phyloP scores from a whole-genome alignment of 164 flowering plant species.

The Akebia trifoliata region DNA sequence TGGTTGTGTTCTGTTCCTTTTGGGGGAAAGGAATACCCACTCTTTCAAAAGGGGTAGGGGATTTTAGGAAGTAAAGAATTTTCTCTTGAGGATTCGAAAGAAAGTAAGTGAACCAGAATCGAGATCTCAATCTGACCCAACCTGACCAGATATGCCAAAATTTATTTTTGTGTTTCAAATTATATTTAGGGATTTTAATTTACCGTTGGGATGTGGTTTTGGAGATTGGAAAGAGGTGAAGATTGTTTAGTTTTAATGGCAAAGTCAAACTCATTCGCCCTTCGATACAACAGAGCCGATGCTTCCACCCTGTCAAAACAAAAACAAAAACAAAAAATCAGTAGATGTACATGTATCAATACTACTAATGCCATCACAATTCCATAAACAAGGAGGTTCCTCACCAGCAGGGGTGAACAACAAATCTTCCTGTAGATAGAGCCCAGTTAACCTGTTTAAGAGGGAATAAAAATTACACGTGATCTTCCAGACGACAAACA shows the following conservation, averaged over 20 bases:
- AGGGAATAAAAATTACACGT: too few relatives aligned
- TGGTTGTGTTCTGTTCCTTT: too few relatives aligned
- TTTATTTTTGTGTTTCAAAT: not conserved
- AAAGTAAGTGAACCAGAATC: too few relatives aligned
- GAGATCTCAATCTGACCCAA: too few relatives aligned
- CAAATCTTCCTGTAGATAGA: constrained; percentile 72
- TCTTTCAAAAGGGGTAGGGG: too few relatives aligned
- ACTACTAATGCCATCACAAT: not conserved
- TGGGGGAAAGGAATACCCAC: too few relatives aligned
- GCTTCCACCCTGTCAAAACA: constrained; percentile 84
- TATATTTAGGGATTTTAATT: constrained; percentile 6
- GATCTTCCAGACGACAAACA: too few relatives aligned
- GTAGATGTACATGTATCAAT: not conserved
- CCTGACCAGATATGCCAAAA: too few relatives aligned
- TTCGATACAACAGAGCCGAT: constrained; percentile 81
- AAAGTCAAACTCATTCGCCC: constrained; percentile 89
- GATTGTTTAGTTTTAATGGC: constrained; percentile 47
- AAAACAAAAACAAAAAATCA: too few relatives aligned
- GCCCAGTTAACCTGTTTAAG: constrained; percentile 99
- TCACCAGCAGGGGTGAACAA: constrained; percentile 95
- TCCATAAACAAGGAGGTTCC: constrained; percentile 21
- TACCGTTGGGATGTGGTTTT: not conserved
- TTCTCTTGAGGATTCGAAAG: too few relatives aligned
- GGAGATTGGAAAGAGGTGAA: constrained; percentile 7
- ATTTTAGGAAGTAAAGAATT: too few relatives aligned